Evolutionary conservation across 441 rosid species (phyloP), one percentile per base, ranked within the genome.

Genomic region (Euphorbia celastroides): DNA sequence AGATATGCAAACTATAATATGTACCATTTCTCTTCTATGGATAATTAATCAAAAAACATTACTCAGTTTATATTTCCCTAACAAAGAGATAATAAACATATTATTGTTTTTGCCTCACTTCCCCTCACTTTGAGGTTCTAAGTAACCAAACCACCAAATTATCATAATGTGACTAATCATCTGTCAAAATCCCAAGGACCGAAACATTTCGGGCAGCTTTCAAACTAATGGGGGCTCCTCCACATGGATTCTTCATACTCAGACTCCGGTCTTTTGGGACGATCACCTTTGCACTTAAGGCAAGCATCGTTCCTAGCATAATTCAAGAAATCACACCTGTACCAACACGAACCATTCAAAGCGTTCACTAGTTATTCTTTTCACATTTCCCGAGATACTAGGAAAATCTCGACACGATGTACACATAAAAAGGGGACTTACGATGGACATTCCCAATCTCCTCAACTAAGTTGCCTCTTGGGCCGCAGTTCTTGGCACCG

Each of bases 401-500:
- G 28, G 4, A 34, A 34, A 44, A 62, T 48, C 26, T 4, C 17
- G 22, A 19, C 25, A 20, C 5, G 44, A 36, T 42, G 23, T 52
- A 57, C 22, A 41, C 13, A 22, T 55, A n/a, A 25, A 64, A 65
- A 74, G 73, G 72, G 73, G 65, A 78, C 95, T 72, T 56, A 91
- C 99, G 88, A 82, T 25, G 88, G 88, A 77, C 99, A 93, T 72
- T 88, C 93, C 96, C 99, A 91, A 57, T 91, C 97, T 80, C 99
- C 97, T 60, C 83, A 84, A 66, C 78, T 76, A 26, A 88, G 78
- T 67, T 78, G 74, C 64, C 83, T 81, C 76, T 80, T 80, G 9
- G 94, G 91, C 26, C 96, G 88, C 64, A 64, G 64, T 66, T 34
- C 86, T 22, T 41, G 70, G 64, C 99, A 94, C 30, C 81, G 82